Evolutionary conservation across 306 rosid genomes (phyloP), one percentile per base, ranked within the genome.

Genomic region (Malus sylvestris): DNA sequence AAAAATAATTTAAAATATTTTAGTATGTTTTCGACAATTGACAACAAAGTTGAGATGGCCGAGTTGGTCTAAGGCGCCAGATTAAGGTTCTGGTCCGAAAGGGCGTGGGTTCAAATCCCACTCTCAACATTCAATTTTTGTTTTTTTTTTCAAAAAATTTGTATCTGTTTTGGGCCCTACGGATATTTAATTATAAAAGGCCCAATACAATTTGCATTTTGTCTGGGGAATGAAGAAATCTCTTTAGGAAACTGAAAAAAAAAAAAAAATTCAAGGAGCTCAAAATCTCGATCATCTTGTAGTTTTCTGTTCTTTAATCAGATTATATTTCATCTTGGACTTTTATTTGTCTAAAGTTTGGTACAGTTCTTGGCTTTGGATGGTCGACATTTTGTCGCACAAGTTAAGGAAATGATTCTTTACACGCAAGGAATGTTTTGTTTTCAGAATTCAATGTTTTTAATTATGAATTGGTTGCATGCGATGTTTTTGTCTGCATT

Each of bases 61-160:
- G 86, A 83, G 83, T 83, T 83, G 83, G 86, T 79, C 81, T 81
- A 81, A 81, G 85, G 81, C 76, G 81, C 79, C 85, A 81, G 86
- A 78, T 79, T 83, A 79, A 83, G 86, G 86, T 83, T 83, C 83
- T 79, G 86, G 83, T 83, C 86, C 81, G 83, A 60, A 83, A 83
- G 81, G 86, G 86, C 83, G 83, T 79, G 86, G 83, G 83, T 83
- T 79, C 83, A 79, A 79, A 83, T 83, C 86, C 83, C 86, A 79
- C 83, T 83, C 71, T 79, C 83, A 83, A 83, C 83, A 78, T 5
- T 5, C 1, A 6, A 35, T 6, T 2, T 0, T n/a, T 27, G 29
- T 25, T 45, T 38, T 0, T 0, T 18, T 22, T n/a, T n/a, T n/a
- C n/a, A 10, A 22, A 9, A 22, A 1, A 23, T 10, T 10, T 23